Percentiles rank a stretch among this genome's conserved stretches.
phyloP scores from a whole-genome alignment of 345 rosid species.

The Eucalyptus urophylla region DNA sequence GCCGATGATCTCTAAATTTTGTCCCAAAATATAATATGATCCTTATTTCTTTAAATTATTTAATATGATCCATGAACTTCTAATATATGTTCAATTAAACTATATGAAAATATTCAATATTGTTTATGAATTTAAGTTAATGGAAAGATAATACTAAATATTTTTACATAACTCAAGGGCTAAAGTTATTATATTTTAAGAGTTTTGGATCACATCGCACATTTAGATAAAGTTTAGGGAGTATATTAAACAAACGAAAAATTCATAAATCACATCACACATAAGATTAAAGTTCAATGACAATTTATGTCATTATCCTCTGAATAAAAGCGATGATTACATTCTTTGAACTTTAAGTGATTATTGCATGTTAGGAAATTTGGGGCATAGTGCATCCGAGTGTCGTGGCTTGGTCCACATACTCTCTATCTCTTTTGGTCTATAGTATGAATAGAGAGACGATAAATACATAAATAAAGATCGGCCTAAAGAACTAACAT shows the following conservation, averaged over 20 bases:
- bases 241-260: too few relatives aligned
- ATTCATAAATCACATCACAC: rapidly evolving
- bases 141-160: too few relatives aligned
- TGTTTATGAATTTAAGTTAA: rapidly evolving
- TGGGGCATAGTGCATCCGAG: not conserved
- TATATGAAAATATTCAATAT: too few relatives aligned
- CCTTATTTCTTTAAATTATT: too few relatives aligned
- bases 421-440: not conserved
- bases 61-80: rapidly evolving
- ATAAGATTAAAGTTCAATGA: too few relatives aligned
- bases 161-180: too few relatives aligned
- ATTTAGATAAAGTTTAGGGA: too few relatives aligned
- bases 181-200: too few relatives aligned
- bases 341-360: not conserved
- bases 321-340: not conserved
- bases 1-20: not conserved
- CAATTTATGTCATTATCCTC: not conserved
- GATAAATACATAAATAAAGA: not conserved
- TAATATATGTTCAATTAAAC: too few relatives aligned
- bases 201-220: too few relatives aligned
- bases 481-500: not conserved
- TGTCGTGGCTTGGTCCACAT: not conserved
- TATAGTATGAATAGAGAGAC: not conserved
- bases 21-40: rapidly evolving
- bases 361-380: not conserved